Evolutionary conservation across 2,329 filamentous ascomycete genomes (phyloP).

Genomic region (Stachybotrys chlorohalonatus): DNA sequence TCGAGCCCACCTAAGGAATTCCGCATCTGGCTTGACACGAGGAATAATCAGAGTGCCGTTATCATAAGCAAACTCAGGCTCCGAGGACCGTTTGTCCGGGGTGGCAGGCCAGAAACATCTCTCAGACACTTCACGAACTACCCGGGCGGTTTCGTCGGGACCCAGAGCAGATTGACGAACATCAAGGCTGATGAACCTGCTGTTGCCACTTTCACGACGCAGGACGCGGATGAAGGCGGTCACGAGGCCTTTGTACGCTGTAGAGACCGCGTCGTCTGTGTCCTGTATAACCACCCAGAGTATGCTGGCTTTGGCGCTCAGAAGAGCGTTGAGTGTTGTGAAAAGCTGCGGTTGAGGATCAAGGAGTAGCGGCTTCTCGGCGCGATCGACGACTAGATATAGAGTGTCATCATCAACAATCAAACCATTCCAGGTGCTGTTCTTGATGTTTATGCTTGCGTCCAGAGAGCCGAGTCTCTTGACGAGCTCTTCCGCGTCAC

Average conservation of each 20-base stretch:
- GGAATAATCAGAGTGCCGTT: not conserved
- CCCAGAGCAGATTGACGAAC: not conserved
- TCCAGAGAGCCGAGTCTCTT: not conserved
- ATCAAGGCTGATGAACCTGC: not conserved
- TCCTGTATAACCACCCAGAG: not conserved
- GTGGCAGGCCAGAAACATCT: not conserved
- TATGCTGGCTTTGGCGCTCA: not conserved
- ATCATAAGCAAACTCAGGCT: not conserved
- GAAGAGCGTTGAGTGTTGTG: not conserved
- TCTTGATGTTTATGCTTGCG: not conserved
- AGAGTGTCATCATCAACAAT: not conserved
- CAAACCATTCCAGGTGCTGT: not conserved
- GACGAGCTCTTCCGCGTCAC: not conserved
- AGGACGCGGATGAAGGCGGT: not conserved
- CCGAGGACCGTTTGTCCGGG: not conserved
- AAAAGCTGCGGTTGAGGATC: not conserved
- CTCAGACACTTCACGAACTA: not conserved
- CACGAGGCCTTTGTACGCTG: not conserved
- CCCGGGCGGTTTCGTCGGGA: not conserved
- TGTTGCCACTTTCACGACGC: not conserved
- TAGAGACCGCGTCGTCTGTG: not conserved
- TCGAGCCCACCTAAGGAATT: not conserved
- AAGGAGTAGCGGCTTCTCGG: not conserved
- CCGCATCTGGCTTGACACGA: not conserved
- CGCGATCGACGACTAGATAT: not conserved